Percentiles rank a stretch among this genome's conserved stretches.
Conservation (phyloP, 495 filamentous ascomycete genomes). For the Eremomyces bilateralis region DNA sequence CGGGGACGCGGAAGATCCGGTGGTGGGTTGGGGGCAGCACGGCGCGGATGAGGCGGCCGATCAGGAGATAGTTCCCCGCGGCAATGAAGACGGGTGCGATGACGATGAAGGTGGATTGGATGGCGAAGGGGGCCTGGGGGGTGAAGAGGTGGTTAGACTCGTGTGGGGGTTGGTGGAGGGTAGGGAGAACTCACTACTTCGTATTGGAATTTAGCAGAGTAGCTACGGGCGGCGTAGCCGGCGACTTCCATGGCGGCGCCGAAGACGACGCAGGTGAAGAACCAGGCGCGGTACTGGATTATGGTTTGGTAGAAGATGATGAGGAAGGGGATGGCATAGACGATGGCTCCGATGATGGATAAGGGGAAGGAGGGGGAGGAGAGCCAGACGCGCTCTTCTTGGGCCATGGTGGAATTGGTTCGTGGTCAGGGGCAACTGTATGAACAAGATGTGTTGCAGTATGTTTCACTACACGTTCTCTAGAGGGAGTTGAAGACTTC, state of each 20-base stretch:
- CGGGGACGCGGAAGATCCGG: conserved; percentile 9
- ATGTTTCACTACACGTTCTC: too few species aligned
- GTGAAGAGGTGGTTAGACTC: too few species aligned
- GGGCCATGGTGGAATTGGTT: conserved; percentile 2
- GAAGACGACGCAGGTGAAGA: conserved; percentile 8
- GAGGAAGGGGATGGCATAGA: conserved; percentile 6
- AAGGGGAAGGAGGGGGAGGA: conserved; percentile 4
- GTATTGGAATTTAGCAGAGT: conserved; percentile 2
- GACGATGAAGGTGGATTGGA: conserved; percentile 15
- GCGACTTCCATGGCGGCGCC: conserved; percentile 6
- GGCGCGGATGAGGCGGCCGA: conserved; percentile 13
- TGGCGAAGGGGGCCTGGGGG: conserved; percentile 11
- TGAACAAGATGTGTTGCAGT: too few species aligned
- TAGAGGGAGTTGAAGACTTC: too few species aligned
- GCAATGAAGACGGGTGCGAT: conserved; percentile 18
- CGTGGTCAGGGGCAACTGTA: too few species aligned
- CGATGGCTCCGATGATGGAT: conserved; percentile 5
- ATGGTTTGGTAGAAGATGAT: conserved; percentile 6
- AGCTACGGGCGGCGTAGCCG: conserved; percentile 6
- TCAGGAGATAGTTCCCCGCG: conserved; percentile 18
- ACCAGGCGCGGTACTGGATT: conserved; percentile 7
- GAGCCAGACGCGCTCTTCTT: conserved; percentile 5
- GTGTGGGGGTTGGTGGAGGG: too few species aligned
- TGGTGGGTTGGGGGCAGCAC: conserved; percentile 1
- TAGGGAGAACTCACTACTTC: background rate